A percentile compares a stretch with the other conserved stretches of the same genome.
Conservation (phyloP, 495 filamentous ascomycete species). For the Aspergillus carlsbadensis region DNA sequence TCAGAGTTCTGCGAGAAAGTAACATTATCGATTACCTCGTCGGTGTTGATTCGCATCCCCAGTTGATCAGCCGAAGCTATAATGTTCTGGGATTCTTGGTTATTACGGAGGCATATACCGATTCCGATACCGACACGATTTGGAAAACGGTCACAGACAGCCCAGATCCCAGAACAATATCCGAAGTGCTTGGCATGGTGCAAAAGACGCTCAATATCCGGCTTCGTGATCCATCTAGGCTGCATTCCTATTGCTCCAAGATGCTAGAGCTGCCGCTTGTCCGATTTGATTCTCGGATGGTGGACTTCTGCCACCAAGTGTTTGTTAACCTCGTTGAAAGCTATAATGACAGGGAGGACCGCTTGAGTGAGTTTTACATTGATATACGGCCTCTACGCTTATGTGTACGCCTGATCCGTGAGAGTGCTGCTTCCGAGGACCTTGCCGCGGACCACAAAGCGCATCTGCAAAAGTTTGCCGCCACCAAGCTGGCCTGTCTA, state of each 20-base stretch:
- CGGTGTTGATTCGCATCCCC: slow-evolving; percentile 86
- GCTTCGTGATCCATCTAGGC: slow-evolving; percentile 35
- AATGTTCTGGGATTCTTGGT: slow-evolving; percentile 88
- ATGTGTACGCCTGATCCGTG: slow-evolving; percentile 68
- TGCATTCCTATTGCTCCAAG: slow-evolving; percentile 76
- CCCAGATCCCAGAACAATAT: slow-evolving; percentile 79
- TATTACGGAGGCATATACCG: slow-evolving; percentile 72
- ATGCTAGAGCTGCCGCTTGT: slow-evolving; percentile 65
- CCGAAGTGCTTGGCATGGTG: slow-evolving; percentile 78
- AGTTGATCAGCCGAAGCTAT: slow-evolving; percentile 74
- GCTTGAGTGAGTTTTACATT: slow-evolving; percentile 23
- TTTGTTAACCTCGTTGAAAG: slow-evolving; percentile 38
- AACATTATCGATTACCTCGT: slow-evolving; percentile 82
- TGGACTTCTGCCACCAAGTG: slow-evolving; percentile 43
- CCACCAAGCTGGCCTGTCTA: slow-evolving; percentile 49
- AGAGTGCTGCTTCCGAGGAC: slow-evolving; percentile 49
- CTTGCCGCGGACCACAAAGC: slow-evolving; percentile 41
- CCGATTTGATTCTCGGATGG: slow-evolving; percentile 54
- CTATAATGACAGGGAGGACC: slow-evolving; percentile 21
- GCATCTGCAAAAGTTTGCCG: slow-evolving; percentile 58
- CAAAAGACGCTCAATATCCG: slow-evolving; percentile 61
- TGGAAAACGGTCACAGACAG: slow-evolving; percentile 84
- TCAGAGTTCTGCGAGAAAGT: slow-evolving; percentile 61
- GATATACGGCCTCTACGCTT: slow-evolving; percentile 40
- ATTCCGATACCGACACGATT: slow-evolving; percentile 72